Percentiles rank a stretch among this genome's conserved stretches.
Conservation (phyloP, 768 basidiomycete genomes). For the Leccinum broughii region DNA sequence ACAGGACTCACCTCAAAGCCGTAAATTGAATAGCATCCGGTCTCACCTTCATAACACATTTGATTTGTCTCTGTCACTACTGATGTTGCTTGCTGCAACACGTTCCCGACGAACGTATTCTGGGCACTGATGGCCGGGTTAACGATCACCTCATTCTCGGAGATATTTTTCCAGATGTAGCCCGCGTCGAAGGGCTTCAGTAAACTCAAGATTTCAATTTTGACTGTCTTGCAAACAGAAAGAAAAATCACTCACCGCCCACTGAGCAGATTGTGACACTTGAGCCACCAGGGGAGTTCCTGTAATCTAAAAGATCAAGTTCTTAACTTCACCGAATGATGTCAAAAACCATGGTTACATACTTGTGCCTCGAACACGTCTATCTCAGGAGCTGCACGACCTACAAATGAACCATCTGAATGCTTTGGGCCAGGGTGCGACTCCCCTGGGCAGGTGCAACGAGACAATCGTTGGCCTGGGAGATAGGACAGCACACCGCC, state of each 20-base stretch:
- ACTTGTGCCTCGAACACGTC: conserved; percentile 85
- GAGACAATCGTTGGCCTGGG: conserved; percentile 79
- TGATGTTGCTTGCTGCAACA: conserved; percentile 79
- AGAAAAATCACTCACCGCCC: conserved; percentile 54
- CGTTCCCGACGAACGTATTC: conserved; percentile 69
- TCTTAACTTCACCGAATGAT: conserved; percentile 9
- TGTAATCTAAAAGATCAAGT: conserved; percentile 44
- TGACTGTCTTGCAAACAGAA: background rate
- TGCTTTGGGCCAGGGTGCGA: conserved; percentile 82
- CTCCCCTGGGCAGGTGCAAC: conserved; percentile 83
- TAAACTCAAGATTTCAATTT: background rate
- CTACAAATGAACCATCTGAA: conserved; percentile 73
- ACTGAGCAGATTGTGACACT: conserved; percentile 86
- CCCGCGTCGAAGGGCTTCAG: conserved; percentile 70
- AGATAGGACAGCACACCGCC: conserved; percentile 64
- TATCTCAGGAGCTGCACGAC: conserved; percentile 85
- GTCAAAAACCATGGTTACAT: conserved; percentile 16
- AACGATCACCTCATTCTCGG: conserved; percentile 56
- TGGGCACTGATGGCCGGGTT: conserved; percentile 53
- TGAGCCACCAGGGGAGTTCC: conserved; percentile 46
- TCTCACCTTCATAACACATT: conserved; percentile 63
- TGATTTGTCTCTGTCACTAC: conserved; percentile 67
- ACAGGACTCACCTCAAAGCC: conserved; percentile 66
- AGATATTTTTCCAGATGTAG: conserved; percentile 68
- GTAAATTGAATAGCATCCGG: conserved; percentile 68